phyloP scores from a whole-genome alignment of 495 filamentous ascomycete genomes.

The Evernia prunastri region DNA sequence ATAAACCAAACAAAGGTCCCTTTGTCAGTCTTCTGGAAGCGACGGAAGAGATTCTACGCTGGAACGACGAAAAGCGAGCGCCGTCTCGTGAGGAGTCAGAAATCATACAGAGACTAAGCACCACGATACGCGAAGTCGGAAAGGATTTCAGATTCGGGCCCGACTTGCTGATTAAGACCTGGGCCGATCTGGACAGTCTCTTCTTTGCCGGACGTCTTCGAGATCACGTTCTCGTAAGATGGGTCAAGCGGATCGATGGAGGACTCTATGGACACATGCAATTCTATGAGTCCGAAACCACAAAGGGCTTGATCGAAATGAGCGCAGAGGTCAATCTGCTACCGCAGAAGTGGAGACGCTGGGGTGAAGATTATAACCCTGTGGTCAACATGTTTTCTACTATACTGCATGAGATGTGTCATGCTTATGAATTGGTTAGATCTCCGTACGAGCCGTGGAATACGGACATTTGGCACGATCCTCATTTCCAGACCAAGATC shows the following conservation, averaged over 20 bases:
- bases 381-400: background rate
- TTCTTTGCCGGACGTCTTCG: constrained; percentile 13
- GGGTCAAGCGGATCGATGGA: too few species aligned
- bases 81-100: background rate
- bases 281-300: too few species aligned
- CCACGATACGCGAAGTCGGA: background rate
- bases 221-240: background rate
- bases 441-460: too few species aligned
- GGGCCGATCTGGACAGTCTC: background rate
- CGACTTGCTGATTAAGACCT: background rate
- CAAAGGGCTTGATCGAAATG: background rate
- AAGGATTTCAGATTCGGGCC: background rate
- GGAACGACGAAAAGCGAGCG: constrained; percentile 3
- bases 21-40: background rate
- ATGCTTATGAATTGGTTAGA: background rate
- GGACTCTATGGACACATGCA: too few species aligned
- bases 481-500: constrained; percentile 1
- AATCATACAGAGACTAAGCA: background rate
- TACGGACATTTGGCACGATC: too few species aligned
- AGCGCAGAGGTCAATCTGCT: background rate
- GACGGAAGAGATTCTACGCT: background rate
- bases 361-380: background rate
- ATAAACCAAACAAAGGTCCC: background rate
- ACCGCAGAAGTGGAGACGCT: background rate
- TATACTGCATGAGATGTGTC: constrained; percentile 6